Percentiles rank a stretch among this genome's conserved stretches.
Conservation (phyloP, 176 grass and related monocot species). For the Oryza meridionalis region DNA sequence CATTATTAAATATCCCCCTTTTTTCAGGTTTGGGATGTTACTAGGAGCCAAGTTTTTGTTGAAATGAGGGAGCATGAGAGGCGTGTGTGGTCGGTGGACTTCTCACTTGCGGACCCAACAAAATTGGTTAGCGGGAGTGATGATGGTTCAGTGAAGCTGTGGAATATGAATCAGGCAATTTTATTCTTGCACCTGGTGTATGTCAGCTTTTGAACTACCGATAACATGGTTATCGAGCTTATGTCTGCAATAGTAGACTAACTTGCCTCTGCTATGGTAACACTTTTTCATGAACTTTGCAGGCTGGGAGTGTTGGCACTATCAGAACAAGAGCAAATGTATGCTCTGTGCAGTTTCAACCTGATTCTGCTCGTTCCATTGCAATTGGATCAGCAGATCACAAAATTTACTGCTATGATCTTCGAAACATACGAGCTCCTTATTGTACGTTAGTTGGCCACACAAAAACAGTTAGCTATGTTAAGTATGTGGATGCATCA, state of each 20-base stretch:
- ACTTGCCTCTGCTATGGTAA: conserved; percentile 29
- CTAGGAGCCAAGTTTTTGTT: conserved; percentile 85
- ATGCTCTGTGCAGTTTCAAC: conserved; percentile 95
- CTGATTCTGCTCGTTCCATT: conserved; percentile 74
- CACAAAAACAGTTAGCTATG: conserved; percentile 94
- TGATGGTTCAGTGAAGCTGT: conserved; percentile 95
- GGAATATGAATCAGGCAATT: conserved; percentile 99
- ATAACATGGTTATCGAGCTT: conserved; percentile 59
- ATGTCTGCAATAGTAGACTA: conserved; percentile 25
- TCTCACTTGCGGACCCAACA: conserved; percentile 92
- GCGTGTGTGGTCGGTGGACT: conserved; percentile 96
- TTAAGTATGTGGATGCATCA: conserved; percentile 80
- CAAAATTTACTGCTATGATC: conserved; percentile 95
- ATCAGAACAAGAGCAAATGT: conserved; percentile 96
- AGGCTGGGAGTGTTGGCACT: conserved; percentile 89
- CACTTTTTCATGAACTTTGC: conserved; percentile 46
- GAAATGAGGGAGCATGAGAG: conserved; percentile 98
- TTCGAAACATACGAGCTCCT: conserved; percentile 79
- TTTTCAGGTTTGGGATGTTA: conserved; percentile 93
- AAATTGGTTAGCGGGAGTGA: conserved; percentile 93
- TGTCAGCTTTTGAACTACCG: conserved; percentile 68
- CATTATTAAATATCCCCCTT: conserved; percentile 13
- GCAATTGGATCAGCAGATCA: conserved; percentile 96
- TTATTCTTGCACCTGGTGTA: conserved; percentile 78
- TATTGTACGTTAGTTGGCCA: conserved; percentile 74